These are phyloP conservation scores for Fraxinus baroniana DNA, from an alignment of 305 asterid species.

Conservation along the genomic window DNA sequence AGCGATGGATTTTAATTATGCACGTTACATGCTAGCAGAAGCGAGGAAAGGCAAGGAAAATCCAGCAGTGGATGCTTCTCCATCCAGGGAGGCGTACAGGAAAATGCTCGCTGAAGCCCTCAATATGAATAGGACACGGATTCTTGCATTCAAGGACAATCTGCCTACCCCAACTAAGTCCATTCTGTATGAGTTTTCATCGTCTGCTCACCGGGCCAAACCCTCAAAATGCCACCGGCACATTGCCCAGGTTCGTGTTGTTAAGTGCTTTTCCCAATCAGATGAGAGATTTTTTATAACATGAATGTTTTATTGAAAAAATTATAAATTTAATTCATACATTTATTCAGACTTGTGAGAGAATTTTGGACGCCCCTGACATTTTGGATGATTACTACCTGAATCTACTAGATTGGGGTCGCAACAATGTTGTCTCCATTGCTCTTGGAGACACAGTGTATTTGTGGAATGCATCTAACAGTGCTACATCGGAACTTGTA, in stretches of 20 bases:
- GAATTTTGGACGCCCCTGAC: slow-evolving; percentile 91
- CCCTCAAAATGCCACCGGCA: slow-evolving; percentile 54
- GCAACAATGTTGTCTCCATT: slow-evolving; percentile 80
- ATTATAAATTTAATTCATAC: slow-evolving; percentile 11
- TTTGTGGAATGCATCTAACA: slow-evolving; percentile 81
- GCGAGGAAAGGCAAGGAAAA: slow-evolving; percentile 84
- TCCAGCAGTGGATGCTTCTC: slow-evolving; percentile 56
- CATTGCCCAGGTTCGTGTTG: slow-evolving; percentile 58
- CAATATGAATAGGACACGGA: slow-evolving; percentile 80
- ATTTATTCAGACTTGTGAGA: slow-evolving; percentile 76
- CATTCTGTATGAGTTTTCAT: slow-evolving; percentile 48
- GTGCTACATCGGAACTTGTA: slow-evolving; percentile 67
- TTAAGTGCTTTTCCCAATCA: neutral
- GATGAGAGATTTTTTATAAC: neutral
- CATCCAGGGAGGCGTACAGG: slow-evolving; percentile 76
- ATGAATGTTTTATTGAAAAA: neutral
- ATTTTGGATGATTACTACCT: slow-evolving; percentile 78
- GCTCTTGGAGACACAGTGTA: slow-evolving; percentile 81
- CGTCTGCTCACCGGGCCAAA: slow-evolving; percentile 48
- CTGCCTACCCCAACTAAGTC: slow-evolving; percentile 71
- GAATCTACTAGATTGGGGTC: slow-evolving; percentile 86
- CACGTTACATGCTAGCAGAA: slow-evolving; percentile 83
- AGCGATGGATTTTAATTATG: slow-evolving; percentile 85
- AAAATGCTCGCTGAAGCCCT: slow-evolving; percentile 80
- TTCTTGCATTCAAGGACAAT: slow-evolving; percentile 83